Evolutionary conservation across 371 early-diverging fungal species (phyloP).

Genomic region (Mucor racemosus): DNA sequence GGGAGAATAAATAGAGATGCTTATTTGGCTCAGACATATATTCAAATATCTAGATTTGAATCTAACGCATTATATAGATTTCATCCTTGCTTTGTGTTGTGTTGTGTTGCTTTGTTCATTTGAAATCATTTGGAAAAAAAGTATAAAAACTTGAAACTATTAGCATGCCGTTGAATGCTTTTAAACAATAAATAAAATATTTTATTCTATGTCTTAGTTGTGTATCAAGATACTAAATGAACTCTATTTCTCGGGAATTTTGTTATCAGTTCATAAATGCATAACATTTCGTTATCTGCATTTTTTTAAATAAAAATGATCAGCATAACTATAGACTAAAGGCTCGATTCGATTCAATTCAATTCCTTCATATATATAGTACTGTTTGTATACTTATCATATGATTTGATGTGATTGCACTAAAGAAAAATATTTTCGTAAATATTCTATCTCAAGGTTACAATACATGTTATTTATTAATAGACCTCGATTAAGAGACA

Average conservation of each 20-base stretch:
- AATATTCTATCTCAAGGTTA: too few relatives aligned
- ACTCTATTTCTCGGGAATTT: neutral
- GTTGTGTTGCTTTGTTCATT: neutral
- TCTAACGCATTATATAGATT: neutral
- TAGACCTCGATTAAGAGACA: too few relatives aligned
- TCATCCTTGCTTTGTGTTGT: neutral
- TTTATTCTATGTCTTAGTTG: neutral
- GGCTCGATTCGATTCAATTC: too few relatives aligned
- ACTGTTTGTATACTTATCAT: too few relatives aligned
- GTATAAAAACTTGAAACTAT: neutral
- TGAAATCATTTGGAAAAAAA: neutral
- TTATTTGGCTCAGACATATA: too few relatives aligned
- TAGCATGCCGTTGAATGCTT: neutral
- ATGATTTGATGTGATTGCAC: too few relatives aligned
- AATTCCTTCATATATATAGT: too few relatives aligned
- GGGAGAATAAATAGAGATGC: neutral
- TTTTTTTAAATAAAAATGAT: too few relatives aligned
- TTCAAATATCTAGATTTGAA: neutral
- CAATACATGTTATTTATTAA: too few relatives aligned
- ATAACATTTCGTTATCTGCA: too few relatives aligned
- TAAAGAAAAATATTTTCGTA: too few relatives aligned
- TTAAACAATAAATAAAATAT: neutral
- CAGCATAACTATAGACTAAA: too few relatives aligned
- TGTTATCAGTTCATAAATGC: neutral
- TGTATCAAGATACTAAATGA: neutral